Evolutionary conservation across 805 yeast genomes (phyloP).

Genomic region (Barnettozyma sucrosica): DNA sequence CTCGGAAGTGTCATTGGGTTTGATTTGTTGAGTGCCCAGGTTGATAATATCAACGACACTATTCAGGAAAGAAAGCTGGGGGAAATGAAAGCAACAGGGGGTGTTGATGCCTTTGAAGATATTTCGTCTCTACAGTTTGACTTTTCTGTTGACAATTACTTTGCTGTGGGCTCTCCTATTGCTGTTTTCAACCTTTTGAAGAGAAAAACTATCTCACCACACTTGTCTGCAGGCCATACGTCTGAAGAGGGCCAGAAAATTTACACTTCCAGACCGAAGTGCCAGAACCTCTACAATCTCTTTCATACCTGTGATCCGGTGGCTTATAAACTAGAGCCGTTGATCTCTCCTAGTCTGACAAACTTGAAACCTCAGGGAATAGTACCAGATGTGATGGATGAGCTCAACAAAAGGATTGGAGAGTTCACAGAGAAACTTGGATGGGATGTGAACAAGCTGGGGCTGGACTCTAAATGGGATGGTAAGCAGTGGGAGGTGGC

Average conservation of each 20-base stretch:
- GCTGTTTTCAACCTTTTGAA: conserved; percentile 79
- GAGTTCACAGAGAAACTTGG: conserved; percentile 4
- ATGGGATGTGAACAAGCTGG: not conserved
- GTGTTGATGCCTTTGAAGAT: not conserved
- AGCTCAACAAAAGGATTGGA: conserved; percentile 5
- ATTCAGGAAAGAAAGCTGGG: conserved; percentile 4
- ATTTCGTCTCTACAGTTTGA: conserved; percentile 39
- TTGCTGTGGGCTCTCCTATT: conserved; percentile 84
- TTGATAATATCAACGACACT: conserved; percentile 10
- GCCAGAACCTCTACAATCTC: conserved; percentile 67
- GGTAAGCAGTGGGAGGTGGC: not conserved
- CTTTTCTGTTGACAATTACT: conserved; percentile 69
- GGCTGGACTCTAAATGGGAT: not conserved
- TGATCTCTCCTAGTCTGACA: conserved; percentile 39
- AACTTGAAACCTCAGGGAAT: conserved; percentile 6
- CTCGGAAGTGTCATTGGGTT: conserved; percentile 82
- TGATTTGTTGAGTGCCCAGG: conserved; percentile 58
- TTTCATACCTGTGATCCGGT: conserved; percentile 92
- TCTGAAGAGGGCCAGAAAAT: not conserved
- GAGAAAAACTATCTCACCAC: conserved; percentile 42
- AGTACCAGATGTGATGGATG: conserved; percentile 2
- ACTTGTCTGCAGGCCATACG: not conserved
- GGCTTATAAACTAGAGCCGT: conserved; percentile 84
- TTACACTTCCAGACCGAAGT: conserved; percentile 38
- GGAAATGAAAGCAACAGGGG: conserved; percentile 1